These are phyloP conservation scores for Polychaeton citri DNA, from an alignment of 2,329 filamentous ascomycete genomes.

Conservation along the genomic window DNA sequence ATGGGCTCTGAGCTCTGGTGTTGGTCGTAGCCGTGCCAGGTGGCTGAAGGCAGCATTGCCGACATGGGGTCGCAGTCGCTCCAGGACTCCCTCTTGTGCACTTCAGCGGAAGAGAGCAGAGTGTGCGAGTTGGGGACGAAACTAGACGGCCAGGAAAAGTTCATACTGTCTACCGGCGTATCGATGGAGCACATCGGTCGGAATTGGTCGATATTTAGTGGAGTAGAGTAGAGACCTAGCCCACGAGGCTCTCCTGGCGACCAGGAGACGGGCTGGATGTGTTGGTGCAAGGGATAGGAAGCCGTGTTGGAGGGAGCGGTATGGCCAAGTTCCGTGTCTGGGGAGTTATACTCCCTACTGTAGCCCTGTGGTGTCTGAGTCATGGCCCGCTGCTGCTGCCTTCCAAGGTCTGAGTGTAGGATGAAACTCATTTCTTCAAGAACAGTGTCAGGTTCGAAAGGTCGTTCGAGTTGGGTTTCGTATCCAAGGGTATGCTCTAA, in stretches of 20 bases:
- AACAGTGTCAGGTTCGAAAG: background rate
- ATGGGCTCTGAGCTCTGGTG: constrained; percentile 6
- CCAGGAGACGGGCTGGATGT: background rate
- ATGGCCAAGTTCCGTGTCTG: background rate
- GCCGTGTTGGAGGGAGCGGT: background rate
- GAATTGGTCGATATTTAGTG: background rate
- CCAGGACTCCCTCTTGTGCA: background rate
- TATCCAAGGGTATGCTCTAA: too few relatives aligned
- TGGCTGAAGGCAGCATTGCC: constrained; percentile 4
- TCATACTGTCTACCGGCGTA: background rate
- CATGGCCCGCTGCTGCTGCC: background rate
- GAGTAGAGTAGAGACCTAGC: background rate
- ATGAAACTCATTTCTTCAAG: background rate
- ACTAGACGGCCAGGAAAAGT: background rate
- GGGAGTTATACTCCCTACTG: background rate
- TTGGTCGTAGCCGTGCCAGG: constrained; percentile 7
- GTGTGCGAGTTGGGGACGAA: background rate
- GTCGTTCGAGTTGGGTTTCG: background rate
- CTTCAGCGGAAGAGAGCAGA: background rate
- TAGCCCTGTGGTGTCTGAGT: background rate
- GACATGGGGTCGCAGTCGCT: constrained; percentile 7
- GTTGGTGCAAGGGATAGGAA: background rate
- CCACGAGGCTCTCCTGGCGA: background rate
- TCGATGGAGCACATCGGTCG: background rate
- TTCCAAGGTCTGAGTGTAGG: background rate